Percentiles rank a stretch among this genome's conserved stretches.
Evolutionary conservation across 306 rosid species (phyloP).

Genomic region (Ochetophila trinervis): DNA sequence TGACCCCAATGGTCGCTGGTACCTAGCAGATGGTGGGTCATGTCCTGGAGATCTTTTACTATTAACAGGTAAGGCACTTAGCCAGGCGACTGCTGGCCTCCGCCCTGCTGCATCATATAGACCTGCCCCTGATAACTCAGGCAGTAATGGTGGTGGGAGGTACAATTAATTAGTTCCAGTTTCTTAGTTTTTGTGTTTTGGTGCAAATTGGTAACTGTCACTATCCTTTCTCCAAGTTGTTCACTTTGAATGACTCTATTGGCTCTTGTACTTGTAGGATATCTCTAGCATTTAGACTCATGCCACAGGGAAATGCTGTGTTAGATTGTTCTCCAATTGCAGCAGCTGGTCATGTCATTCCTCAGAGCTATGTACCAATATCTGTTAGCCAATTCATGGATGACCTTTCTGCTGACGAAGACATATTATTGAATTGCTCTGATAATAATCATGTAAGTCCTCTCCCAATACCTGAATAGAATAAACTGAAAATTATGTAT

Average conservation of each 20-base stretch:
- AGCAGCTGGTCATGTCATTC: constrained; percentile 93
- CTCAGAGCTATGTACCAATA: constrained; percentile 81
- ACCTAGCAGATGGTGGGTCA: constrained; percentile 69
- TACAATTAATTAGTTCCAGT: constrained; percentile 19
- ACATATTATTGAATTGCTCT: constrained; percentile 57
- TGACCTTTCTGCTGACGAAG: constrained; percentile 90
- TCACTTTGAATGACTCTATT: constrained; percentile 35
- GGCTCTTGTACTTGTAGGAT: constrained; percentile 67
- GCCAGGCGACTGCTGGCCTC: constrained; percentile 90
- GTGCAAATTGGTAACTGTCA: constrained; percentile 17
- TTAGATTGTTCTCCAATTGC: constrained; percentile 93
- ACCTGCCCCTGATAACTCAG: constrained; percentile 56
- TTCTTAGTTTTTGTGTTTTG: constrained; percentile 20
- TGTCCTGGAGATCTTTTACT: constrained; percentile 90
- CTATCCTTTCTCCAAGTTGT: constrained; percentile 19
- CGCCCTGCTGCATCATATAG: constrained; percentile 82
- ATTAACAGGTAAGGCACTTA: constrained; percentile 89
- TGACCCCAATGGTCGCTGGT: constrained; percentile 96
- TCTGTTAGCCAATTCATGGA: constrained; percentile 99
- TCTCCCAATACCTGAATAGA: background rate
- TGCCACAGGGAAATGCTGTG: constrained; percentile 91
- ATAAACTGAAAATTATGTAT: background rate
- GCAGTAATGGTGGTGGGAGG: constrained; percentile 76
- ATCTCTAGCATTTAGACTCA: constrained; percentile 89
- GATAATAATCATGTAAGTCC: constrained; percentile 62